Conservation (phyloP, 2,329 filamentous ascomycete genomes). For the Ophiostoma piceae region DNA sequence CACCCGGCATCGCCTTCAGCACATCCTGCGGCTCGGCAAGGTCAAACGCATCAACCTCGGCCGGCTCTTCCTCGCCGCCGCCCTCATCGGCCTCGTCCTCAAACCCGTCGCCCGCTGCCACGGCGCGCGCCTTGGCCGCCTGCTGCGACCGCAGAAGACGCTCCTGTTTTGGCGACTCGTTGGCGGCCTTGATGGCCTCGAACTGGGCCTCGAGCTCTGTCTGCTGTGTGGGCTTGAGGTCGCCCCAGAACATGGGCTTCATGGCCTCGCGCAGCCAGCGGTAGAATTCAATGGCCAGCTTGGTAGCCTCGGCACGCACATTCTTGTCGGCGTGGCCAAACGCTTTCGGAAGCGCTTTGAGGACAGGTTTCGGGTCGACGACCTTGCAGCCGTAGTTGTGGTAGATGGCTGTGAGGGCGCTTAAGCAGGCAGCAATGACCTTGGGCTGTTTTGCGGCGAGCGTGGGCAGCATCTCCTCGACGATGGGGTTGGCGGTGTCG, state of each 20-base stretch:
- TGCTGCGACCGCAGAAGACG: slow-evolving; percentile 84
- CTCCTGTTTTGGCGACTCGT: slow-evolving; percentile 84
- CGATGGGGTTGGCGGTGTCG: slow-evolving; percentile 75
- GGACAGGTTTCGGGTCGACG: slow-evolving; percentile 84
- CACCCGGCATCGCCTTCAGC: slow-evolving; percentile 69
- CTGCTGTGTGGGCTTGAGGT: slow-evolving; percentile 93
- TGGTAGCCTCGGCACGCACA: slow-evolving; percentile 87
- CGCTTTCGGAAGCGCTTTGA: slow-evolving; percentile 83
- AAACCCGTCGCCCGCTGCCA: slow-evolving; percentile 58
- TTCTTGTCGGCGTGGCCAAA: slow-evolving; percentile 98
- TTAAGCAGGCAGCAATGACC: slow-evolving; percentile 65
- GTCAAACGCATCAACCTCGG: slow-evolving; percentile 74
- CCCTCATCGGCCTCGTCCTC: slow-evolving; percentile 53
- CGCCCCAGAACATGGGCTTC: slow-evolving; percentile 96
- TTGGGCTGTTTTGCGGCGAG: slow-evolving; percentile 88
- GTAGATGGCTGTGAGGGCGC: slow-evolving; percentile 75
- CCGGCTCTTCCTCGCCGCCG: slow-evolving; percentile 56
- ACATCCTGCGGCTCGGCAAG: slow-evolving; percentile 85
- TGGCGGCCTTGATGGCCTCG: slow-evolving; percentile 72
- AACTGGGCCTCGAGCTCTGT: slow-evolving; percentile 90
- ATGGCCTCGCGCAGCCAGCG: slow-evolving; percentile 96
- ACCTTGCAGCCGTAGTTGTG: slow-evolving; percentile 95
- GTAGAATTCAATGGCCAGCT: slow-evolving; percentile 88
- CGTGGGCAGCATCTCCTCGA: slow-evolving; percentile 83
- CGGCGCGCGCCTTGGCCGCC: slow-evolving; percentile 67